Evolutionary conservation across 2,329 filamentous ascomycete genomes (phyloP), one percentile per base, ranked within the genome.

Genomic region (Trichoderma semiorbis): DNA sequence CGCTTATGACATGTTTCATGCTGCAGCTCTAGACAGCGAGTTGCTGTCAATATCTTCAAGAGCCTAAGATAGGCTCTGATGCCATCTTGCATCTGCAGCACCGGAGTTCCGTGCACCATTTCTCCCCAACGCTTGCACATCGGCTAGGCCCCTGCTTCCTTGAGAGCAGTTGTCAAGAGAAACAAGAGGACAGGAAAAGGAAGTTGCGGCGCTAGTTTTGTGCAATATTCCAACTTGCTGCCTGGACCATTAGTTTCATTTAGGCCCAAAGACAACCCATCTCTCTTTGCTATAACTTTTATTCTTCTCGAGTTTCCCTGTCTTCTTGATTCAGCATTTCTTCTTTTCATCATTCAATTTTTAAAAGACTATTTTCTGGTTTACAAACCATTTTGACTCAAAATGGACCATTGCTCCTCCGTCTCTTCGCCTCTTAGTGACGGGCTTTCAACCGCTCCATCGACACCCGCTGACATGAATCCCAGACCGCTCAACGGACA

Each of bases 401-500:
- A 47, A 6, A 69, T 61, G 66, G 28, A 10, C 5, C 14, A 3
- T 14, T 7, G 50, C 39, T 64, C 34, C 11, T 47, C 50, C 28
- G 24, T 26, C 21, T 55, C 67, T 36, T 36, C 67, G 39, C 30
- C 30, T 34, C 28, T 53, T 2, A 21, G 47, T 36, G 69, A 65
- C 34, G 69, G 65, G 69, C 36, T 50, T 7, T 60, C 57, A 63
- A 62, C 55, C 21, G 57, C 66, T 21, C 71, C 50, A 14, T 64
- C 66, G 21, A 69, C 73, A 62, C 34, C 32, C 34, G 74, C 78
- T 81, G 74, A 81, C 73, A 72, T 72, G 64, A 53, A 69, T 26
- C 47, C 57, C 64, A 81, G 79, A 74, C 76, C 75, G 24, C 53
- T 71, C 16, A 80, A 79, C 75, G 78, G 79, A 39, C 75, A 75